Evolutionary conservation across 2,329 filamentous ascomycete genomes (phyloP), one percentile per base, ranked within the genome.

Genomic region (Apiospora rasikravindrae): DNA sequence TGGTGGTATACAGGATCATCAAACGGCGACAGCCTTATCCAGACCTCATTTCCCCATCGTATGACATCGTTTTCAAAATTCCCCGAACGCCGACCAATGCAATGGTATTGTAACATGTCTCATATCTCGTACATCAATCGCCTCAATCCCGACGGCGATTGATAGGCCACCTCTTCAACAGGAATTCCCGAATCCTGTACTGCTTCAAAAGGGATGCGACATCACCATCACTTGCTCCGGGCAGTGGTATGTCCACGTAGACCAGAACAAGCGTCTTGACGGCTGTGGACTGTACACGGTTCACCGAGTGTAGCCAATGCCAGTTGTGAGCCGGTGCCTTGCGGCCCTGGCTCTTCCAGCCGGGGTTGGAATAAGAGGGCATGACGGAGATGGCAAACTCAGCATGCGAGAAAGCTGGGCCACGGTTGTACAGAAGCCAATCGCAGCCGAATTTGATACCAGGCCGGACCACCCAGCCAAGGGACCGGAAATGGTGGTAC

Each of bases 401-500:
- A 29, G 96, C 96, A 80, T 99, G 96, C 29, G 94, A 91, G 81
- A 99, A 98, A 0, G 96, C 96, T 0, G 96, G 96, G 0, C 96
- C 96, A 26, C 95, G 92, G 71, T 94, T 92, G 83, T 99, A 99
- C 10, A 99, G 88, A n/a, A 99, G 85, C 85, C 94, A 98, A 81
- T 99, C 96, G 13, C 95, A 93, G 29, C 94, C 94, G 77, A 99
- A 99, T 80, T 99, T 99, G 80, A 97, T 92, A 47, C 96, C 97
- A 6, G 93, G 91, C 19, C 97, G 92, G 0, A 97, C 93, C 0
- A 98, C 94, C 96, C 96, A 99, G 33, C 96, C 96, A 0, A 98
- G 87, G 0, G 95, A 97, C 49, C 96, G 92, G 84, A 98, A 99
- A 81, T 99, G 96, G 80, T 99, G 96, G 81, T 98, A 99, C 24